Conservation (phyloP, 2,329 filamentous ascomycete species). For the Colletotrichum sublineola region DNA sequence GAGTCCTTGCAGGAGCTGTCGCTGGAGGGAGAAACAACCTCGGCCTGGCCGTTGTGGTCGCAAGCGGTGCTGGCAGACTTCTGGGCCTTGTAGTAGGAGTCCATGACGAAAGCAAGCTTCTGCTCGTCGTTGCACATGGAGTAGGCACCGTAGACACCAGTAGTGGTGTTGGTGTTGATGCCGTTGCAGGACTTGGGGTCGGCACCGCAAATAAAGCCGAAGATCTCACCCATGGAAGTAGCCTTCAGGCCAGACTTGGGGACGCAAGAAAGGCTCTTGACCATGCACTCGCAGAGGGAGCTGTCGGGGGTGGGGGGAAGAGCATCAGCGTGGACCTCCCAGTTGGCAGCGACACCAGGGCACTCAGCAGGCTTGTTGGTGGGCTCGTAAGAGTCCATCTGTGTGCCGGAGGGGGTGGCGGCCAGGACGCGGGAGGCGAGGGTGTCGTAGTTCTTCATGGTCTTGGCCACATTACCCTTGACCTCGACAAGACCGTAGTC, state of each 20-base stretch:
- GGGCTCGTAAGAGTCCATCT: slow-evolving; percentile 78
- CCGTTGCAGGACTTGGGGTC: slow-evolving; percentile 71
- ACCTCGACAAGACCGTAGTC: slow-evolving; percentile 85
- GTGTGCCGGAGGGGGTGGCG: slow-evolving; percentile 75
- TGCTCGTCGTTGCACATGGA: slow-evolving; percentile 79
- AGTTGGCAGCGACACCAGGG: slow-evolving; percentile 74
- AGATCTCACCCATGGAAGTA: slow-evolving; percentile 75
- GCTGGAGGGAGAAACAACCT: slow-evolving; percentile 62
- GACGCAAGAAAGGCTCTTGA: slow-evolving; percentile 77
- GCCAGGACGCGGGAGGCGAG: slow-evolving; percentile 78
- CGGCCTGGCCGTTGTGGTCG: slow-evolving; percentile 77
- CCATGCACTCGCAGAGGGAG: slow-evolving; percentile 88
- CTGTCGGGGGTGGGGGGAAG: slow-evolving; percentile 88
- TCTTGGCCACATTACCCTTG: slow-evolving; percentile 66
- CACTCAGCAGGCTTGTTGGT: slow-evolving; percentile 79
- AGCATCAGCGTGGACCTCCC: slow-evolving; percentile 74
- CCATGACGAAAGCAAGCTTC: slow-evolving; percentile 80
- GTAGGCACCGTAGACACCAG: slow-evolving; percentile 81
- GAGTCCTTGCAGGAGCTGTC: slow-evolving; percentile 68
- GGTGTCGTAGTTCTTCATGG: slow-evolving; percentile 80
- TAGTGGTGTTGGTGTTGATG: slow-evolving; percentile 75
- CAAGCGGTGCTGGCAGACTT: slow-evolving; percentile 71
- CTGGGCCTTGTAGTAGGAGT: slow-evolving; percentile 77
- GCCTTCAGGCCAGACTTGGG: slow-evolving; percentile 69
- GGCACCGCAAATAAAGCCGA: slow-evolving; percentile 78